Conservation (phyloP, 2,329 filamentous ascomycete genomes). For the Leptosphaerulina australis region DNA sequence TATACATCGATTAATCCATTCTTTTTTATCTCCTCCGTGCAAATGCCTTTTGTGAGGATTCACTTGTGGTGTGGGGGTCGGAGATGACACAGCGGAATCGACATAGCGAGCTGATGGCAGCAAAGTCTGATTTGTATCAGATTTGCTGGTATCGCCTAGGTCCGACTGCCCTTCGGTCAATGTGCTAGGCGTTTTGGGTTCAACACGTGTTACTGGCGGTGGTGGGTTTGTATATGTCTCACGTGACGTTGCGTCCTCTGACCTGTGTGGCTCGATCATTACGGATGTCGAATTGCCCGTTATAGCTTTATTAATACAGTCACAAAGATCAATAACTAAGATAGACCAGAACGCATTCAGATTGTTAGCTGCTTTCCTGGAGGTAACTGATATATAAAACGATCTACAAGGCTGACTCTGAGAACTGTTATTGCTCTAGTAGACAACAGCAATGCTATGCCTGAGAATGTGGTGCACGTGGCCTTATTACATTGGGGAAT, state of each 20-base stretch:
- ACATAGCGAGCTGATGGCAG: background rate
- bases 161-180: background rate
- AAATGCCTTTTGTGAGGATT: too few species aligned
- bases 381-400: background rate
- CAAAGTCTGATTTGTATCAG: background rate
- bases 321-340: background rate
- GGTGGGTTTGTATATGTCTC: background rate
- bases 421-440: background rate
- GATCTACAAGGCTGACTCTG: background rate
- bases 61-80: background rate
- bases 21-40: background rate
- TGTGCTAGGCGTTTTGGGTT: background rate
- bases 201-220: background rate
- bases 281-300: background rate
- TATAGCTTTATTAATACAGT: background rate
- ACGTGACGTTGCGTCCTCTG: background rate
- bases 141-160: background rate
- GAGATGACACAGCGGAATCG: background rate
- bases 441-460: background rate
- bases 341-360: background rate
- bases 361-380: background rate
- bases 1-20: constrained; percentile 11
- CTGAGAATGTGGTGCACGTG: background rate
- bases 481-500: background rate
- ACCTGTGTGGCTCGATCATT: background rate